phyloP scores from a whole-genome alignment of 2,329 filamentous ascomycete species.

The Nothophaeocryptopus gaeumannii region DNA sequence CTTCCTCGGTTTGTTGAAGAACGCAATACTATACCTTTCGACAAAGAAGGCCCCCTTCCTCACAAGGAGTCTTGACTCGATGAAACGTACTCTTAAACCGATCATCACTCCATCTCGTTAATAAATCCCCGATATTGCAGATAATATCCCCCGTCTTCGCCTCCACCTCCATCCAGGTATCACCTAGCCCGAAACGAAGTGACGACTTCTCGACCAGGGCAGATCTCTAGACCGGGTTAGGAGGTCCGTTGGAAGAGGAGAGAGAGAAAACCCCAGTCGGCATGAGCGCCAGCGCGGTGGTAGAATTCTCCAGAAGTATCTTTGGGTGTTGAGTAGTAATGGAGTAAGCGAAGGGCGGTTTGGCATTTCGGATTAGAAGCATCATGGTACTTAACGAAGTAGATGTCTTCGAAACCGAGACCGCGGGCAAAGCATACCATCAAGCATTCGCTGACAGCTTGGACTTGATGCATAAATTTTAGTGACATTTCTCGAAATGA shows the following conservation, averaged over 20 bases:
- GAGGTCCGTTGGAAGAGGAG: conserved; percentile 60
- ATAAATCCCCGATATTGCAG: conserved; percentile 63
- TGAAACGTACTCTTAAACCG: conserved; percentile 65
- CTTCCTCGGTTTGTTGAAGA: conserved; percentile 62
- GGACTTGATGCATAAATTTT: conserved; percentile 54
- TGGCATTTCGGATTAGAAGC: conserved; percentile 49
- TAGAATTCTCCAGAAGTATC: conserved; percentile 42
- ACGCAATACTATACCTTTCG: conserved; percentile 62
- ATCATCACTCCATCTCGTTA: conserved; percentile 66
- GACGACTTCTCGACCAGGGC: conserved; percentile 59
- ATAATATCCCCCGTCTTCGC: conserved; percentile 54
- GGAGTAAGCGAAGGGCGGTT: conserved; percentile 54
- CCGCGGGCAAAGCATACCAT: conserved; percentile 59
- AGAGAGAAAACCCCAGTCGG: conserved; percentile 61
- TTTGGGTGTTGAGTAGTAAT: conserved; percentile 46
- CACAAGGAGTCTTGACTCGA: conserved; percentile 59
- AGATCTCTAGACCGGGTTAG: conserved; percentile 62
- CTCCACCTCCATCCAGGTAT: conserved; percentile 61
- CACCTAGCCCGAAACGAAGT: conserved; percentile 59
- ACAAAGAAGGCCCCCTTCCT: conserved; percentile 55
- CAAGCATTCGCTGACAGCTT: conserved; percentile 53
- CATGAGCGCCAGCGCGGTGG: conserved; percentile 60
- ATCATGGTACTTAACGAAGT: conserved; percentile 56
- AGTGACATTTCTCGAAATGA: conserved; percentile 48
- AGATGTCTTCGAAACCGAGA: conserved; percentile 54